Percentiles rank a stretch among this genome's conserved stretches.
These are phyloP conservation scores for Echinochloa phyllopogon DNA, from an alignment of 176 grass and related monocot genomes.

Conservation along the genomic window DNA sequence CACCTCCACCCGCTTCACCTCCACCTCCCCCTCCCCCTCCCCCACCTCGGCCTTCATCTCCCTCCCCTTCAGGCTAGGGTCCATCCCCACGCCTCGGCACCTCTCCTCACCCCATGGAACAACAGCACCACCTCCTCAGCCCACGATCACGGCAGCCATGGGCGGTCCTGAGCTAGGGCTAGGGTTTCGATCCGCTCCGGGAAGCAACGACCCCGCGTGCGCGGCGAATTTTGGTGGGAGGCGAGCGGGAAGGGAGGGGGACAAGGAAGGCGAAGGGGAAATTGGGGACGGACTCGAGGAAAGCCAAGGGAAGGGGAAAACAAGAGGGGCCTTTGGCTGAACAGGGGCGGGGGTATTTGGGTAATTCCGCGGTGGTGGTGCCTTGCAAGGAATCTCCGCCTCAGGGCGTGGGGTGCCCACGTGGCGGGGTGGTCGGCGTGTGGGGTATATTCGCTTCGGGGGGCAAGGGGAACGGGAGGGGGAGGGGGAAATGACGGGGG, in stretches of 20 bases:
- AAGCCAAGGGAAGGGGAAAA: too few relatives aligned
- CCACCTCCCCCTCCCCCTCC: neutral
- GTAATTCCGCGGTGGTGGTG: neutral
- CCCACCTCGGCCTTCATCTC: neutral
- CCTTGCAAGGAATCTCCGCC: conserved; percentile 30
- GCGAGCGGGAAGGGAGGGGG: conserved; percentile 19
- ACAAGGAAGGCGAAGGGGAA: conserved; percentile 14
- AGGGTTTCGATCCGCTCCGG: conserved; percentile 25
- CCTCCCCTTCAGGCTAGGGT: conserved; percentile 17
- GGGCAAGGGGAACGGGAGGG: neutral
- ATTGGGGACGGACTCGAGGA: neutral
- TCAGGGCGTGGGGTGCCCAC: neutral
- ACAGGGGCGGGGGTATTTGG: neutral
- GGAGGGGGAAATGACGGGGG: neutral
- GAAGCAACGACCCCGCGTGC: neutral
- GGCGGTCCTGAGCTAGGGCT: conserved; percentile 11
- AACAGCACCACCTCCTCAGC: neutral
- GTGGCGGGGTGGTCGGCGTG: neutral
- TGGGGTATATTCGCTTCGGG: conserved; percentile 28
- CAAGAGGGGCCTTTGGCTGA: neutral
- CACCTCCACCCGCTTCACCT: neutral
- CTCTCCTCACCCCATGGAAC: conserved; percentile 21
- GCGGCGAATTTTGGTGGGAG: conserved; percentile 30
- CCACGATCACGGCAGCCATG: conserved; percentile 18
- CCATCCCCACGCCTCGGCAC: conserved; percentile 17